Evolutionary conservation across 768 basidiomycete species (phyloP), one percentile per base, ranked within the genome.

Genomic region (Galerina marginata): DNA sequence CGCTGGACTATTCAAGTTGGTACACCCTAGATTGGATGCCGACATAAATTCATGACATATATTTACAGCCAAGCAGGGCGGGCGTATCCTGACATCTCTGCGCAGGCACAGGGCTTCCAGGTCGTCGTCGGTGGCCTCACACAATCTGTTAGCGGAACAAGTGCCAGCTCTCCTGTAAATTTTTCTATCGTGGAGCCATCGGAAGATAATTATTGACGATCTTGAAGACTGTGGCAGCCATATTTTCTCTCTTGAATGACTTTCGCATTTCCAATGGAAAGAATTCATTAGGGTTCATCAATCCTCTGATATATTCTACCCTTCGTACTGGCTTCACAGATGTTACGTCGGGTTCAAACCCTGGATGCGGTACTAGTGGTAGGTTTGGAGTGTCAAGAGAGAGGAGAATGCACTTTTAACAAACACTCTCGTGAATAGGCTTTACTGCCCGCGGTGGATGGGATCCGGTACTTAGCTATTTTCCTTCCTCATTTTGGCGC

Each of bases 161-260:
- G 83, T 44, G 86, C 87, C 15, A 74, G 82, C 55, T 68, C 84
- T n/a, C 89, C 89, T 0, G 86, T 87, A 60, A 49, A 78, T 54
- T 53, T 5, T 20, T 20, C 20, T 20, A 20, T 54, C 39, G 42
- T 48, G 6, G 57, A 38, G 26, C 7, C 25, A n/a, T 23, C 16
- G 57, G 11, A 2, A 39, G 0, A n/a, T 2, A 53, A 26, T 43
- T 59, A 25, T n/a, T 52, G 14, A 42, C 16, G 51, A 42, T 12
- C 26, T 36, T 26, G 25, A 48, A 80, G 83, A 83, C 83, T 33
- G 78, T 87, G n/a, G 89, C 85, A 14, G 81, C 78, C n/a, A 75
- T 90, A 20, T 77, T 90, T 58, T 65, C 88, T 9, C 78, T 88
- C 60, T 70, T 89, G 43, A 89, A 89, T 56, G 88, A 90, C 67